Conservation (phyloP, 192 early-diverging fungal species). For the Mortierella hygrophila region DNA sequence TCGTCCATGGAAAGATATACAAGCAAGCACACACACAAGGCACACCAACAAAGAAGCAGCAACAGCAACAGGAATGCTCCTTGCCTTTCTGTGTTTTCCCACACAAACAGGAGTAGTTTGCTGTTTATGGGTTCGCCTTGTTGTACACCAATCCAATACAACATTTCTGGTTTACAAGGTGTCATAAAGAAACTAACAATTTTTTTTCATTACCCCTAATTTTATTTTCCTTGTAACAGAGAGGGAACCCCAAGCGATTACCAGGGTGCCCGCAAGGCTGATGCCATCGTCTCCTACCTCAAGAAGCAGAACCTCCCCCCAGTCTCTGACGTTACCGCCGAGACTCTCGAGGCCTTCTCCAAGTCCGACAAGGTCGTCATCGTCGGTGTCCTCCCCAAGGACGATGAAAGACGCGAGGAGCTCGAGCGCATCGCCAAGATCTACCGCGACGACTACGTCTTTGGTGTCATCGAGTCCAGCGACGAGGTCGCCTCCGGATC, state of each 20-base stretch:
- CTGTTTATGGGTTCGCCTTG: background rate
- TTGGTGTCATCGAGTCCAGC: slow-evolving; percentile 81
- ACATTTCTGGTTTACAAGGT: background rate
- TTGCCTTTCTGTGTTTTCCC: background rate
- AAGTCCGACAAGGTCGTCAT: slow-evolving; percentile 91
- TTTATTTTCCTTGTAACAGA: slow-evolving; percentile 26
- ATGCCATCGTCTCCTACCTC: slow-evolving; percentile 93
- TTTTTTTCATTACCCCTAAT: background rate
- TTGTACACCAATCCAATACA: background rate
- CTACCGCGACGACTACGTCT: slow-evolving; percentile 89
- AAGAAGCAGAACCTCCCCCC: slow-evolving; percentile 93
- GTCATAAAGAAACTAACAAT: background rate
- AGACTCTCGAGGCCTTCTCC: slow-evolving; percentile 81
- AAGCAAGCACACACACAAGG: background rate
- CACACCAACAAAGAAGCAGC: background rate
- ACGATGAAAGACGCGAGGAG: slow-evolving; percentile 73
- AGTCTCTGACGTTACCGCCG: slow-evolving; percentile 75
- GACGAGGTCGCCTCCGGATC: slow-evolving; percentile 65
- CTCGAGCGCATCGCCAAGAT: slow-evolving; percentile 80
- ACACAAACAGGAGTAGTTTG: background rate
- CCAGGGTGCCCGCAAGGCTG: slow-evolving; percentile 89
- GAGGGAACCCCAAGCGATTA: slow-evolving; percentile 80
- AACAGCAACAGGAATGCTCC: background rate
- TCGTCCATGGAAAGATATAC: background rate
- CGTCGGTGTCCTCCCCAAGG: slow-evolving; percentile 82